phyloP scores from a whole-genome alignment of 148 eudicot genomes.

The Amaranthus cruentus region DNA sequence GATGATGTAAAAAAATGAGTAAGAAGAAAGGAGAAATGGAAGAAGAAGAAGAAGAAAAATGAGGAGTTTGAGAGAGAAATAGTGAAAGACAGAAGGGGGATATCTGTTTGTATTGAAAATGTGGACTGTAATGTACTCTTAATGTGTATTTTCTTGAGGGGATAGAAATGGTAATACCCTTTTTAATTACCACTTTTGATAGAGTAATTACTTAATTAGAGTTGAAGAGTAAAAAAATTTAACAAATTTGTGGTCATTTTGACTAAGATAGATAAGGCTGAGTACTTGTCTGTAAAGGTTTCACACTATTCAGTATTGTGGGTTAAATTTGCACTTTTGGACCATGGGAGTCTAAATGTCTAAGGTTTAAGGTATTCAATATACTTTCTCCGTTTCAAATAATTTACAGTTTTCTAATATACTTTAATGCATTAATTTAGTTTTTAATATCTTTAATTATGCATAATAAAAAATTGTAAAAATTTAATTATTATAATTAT shows the following conservation, averaged over 20 bases:
- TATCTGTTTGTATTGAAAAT: slow-evolving; percentile 24
- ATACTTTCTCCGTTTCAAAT: too few relatives aligned
- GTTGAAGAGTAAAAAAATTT: slow-evolving; percentile 2
- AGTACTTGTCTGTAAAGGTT: not conserved
- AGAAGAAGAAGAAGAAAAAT: not conserved
- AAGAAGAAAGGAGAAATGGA: slow-evolving; percentile 1
- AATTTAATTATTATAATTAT: too few relatives aligned
- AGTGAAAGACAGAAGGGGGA: slow-evolving; percentile 15
- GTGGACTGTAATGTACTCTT: slow-evolving; percentile 23
- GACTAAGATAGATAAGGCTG: slow-evolving; percentile 1
- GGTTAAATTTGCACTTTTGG: not conserved
- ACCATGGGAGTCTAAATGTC: not conserved
- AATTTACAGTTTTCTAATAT: too few relatives aligned
- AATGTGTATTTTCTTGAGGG: not conserved
- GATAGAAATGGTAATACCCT: not conserved
- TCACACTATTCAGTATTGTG: not conserved
- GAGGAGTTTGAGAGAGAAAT: not conserved
- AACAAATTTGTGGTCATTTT: slow-evolving; percentile 3
- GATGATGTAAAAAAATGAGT: slow-evolving; percentile 21
- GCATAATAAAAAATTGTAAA: too few relatives aligned
- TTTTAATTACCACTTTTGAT: slow-evolving; percentile 10
- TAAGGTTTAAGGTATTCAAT: too few relatives aligned
- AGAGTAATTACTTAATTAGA: not conserved
- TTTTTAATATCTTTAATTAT: too few relatives aligned
- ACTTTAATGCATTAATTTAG: too few relatives aligned